Base-by-base conservation (phyloP, 108 stramenopile genomes). In the Skeletonema menzelii region DNA sequence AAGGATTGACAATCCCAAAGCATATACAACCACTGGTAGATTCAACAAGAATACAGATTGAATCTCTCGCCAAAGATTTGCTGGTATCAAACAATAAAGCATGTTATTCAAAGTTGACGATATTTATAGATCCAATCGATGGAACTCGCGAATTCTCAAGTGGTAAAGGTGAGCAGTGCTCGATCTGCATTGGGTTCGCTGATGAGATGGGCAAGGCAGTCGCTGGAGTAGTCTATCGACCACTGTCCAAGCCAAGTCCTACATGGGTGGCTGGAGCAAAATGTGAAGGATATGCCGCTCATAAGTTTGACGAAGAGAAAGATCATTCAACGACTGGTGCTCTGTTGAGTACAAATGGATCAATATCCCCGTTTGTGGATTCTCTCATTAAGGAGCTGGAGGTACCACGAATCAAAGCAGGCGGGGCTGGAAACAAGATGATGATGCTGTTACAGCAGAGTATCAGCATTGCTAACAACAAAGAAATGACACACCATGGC, bases 341-440 rank as follows among this genome's bases (percentile, higher is more conserved):
- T 5, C 49, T 88, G n/a, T 65, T 88, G 6, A 88, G 85, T 26
- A 65, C 84, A 6, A 88, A 88, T 60, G 87, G 87, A 8, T 61
- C 72, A 6, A 88, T 88, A 13, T 88, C 87, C 7, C 77, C 77
- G 6, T 88, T 88, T 60, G 31, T 88, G 6, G 71, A 80, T 59
- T 47, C 65, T 14, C 70, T 88, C 0, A 64, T 88, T 17, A 40
- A 62, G 13, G 82, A 78, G 34, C 46, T 88, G n/a, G 19, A 65
- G 0, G 53, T 65, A 35, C 59, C 28, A 5, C 61, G 76, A 24
- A 63, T 78, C 2, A 80, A 79, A 24, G 27, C 84, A 14, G 87
- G 87, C 10, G 87, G 87, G 2, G 87, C 85, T 20, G 87, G 87
- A 13, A 88, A 88, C 62, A 88, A 85, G 74, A 80, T 86, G 75